Evolutionary conservation across 345 rosid species (phyloP), one percentile per base, ranked within the genome.

Genomic region (Dimocarpus longan): DNA sequence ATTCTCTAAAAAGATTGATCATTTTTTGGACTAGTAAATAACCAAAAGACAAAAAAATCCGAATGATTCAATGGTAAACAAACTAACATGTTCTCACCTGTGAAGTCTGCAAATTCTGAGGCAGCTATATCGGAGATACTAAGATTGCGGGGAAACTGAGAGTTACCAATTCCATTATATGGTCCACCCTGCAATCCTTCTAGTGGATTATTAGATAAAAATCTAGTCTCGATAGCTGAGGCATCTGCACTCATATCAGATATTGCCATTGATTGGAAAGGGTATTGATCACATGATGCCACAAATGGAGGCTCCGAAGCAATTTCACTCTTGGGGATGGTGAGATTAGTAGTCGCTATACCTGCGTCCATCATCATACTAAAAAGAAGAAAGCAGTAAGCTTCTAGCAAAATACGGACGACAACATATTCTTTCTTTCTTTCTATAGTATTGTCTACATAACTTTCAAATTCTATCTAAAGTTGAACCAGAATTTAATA

Each of bases 81-180:
- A 26, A 12, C 32, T 48, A 19, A 66, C 64, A 50, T 26, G 22
- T 13, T 6, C 76, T 78, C 64, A 79, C 82, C 82, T 66, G 37
- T 64, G 10, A 72, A 48, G 46, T 52, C 40, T 54, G 57, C 15
- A 40, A 72, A 72, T 50, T 54, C 71, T 37, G 65, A 2, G 9
- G 77, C 5, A 32, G 77, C n/a, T 19, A 73, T 37, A 60, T 70
- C 75, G 32, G 69, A 62, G 28, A 60, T 44, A 57, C 80, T 78
- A 10, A 43, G 32, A 40, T 44, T 78, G 68, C 28, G 71, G 15
- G 68, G 80, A 8, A 78, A 59, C 15, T 70, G 70, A 12, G 48
- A 59, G 54, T 42, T 76, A 21, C 28, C 72, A 76, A 40, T 40
- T 2, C 70, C 52, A 24, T 56, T 52, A 66, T 52, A 63, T 26